Evolutionary conservation across 805 yeast genomes (phyloP).

Genomic region (Clavispora fructus): DNA sequence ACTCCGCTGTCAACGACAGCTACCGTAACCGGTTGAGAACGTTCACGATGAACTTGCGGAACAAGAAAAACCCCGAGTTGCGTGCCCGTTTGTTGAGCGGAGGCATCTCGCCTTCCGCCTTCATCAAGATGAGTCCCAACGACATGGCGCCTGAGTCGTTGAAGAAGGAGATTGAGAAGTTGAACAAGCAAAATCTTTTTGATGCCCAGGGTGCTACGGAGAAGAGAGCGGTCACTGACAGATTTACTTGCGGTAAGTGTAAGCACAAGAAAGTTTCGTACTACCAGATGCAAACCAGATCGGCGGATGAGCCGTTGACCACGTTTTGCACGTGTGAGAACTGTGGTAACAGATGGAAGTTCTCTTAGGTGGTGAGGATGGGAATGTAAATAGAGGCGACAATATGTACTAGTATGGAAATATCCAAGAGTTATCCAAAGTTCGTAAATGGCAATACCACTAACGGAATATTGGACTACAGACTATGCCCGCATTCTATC

Average conservation of each 20-base stretch:
- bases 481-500: neutral
- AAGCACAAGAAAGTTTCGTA: slow-evolving; percentile 95
- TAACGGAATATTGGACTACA: too few species aligned
- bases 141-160: slow-evolving; percentile 94
- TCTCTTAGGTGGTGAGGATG: slow-evolving; percentile 44
- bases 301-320: slow-evolving; percentile 98
- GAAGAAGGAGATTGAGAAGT: slow-evolving; percentile 76
- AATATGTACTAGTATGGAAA: slow-evolving; percentile 1
- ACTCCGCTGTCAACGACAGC: slow-evolving; percentile 49
- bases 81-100: slow-evolving; percentile 63
- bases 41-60: slow-evolving; percentile 79
- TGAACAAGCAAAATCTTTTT: slow-evolving; percentile 83
- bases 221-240: slow-evolving; percentile 90
- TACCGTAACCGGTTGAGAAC: slow-evolving; percentile 85
- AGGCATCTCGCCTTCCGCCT: slow-evolving; percentile 58
- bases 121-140: slow-evolving; percentile 81
- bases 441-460: too few species aligned
- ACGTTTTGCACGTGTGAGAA: slow-evolving; percentile 97
- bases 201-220: slow-evolving; percentile 98
- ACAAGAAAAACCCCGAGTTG: slow-evolving; percentile 83
- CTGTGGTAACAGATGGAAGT: slow-evolving; percentile 98
- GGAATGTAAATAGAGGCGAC: neutral
- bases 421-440: neutral
- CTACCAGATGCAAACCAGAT: slow-evolving; percentile 95
- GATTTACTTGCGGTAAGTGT: slow-evolving; percentile 97